A percentile compares a stretch with the other conserved stretches of the same genome.
Evolutionary conservation across 2,329 filamentous ascomycete genomes (phyloP).

Genomic region (Claviceps fusiformis): DNA sequence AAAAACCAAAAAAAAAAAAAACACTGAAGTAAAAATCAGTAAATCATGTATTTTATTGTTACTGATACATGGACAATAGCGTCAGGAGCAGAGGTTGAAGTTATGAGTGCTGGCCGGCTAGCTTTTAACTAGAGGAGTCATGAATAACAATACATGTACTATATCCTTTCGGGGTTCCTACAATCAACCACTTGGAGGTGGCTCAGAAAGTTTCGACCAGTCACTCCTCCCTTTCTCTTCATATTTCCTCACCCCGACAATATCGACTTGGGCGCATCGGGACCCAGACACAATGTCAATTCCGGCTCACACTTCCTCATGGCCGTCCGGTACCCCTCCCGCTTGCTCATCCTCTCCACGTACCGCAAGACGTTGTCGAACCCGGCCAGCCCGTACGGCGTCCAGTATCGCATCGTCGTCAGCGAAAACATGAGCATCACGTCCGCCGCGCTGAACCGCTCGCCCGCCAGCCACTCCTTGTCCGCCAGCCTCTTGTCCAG

Average conservation of each 20-base stretch:
- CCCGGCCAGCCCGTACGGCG: slow-evolving; percentile 24
- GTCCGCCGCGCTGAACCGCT: slow-evolving; percentile 51
- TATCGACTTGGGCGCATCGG: slow-evolving; percentile 8
- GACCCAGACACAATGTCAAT: slow-evolving; percentile 20
- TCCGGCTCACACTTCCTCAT: slow-evolving; percentile 36
- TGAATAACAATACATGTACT: too few species aligned
- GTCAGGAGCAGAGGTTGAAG: too few species aligned
- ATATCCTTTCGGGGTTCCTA: too few species aligned
- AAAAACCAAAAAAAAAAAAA: too few species aligned
- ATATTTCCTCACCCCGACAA: background rate
- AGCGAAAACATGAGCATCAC: slow-evolving; percentile 48
- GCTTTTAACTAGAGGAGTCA: too few species aligned
- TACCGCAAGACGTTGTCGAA: slow-evolving; percentile 32
- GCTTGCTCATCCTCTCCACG: slow-evolving; percentile 26
- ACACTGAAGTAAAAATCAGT: too few species aligned
- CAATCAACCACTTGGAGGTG: too few species aligned
- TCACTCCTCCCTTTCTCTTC: background rate
- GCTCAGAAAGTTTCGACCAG: too few species aligned
- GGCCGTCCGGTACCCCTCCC: slow-evolving; percentile 33
- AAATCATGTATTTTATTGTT: too few species aligned
- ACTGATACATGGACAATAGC: too few species aligned
- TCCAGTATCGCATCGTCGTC: slow-evolving; percentile 46
- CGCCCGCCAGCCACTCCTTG: slow-evolving; percentile 43
- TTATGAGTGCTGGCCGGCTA: too few species aligned
- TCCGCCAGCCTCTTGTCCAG: slow-evolving; percentile 35